Conservation (phyloP, 1,284 basidiomycete genomes). For the Mycena sp. region DNA sequence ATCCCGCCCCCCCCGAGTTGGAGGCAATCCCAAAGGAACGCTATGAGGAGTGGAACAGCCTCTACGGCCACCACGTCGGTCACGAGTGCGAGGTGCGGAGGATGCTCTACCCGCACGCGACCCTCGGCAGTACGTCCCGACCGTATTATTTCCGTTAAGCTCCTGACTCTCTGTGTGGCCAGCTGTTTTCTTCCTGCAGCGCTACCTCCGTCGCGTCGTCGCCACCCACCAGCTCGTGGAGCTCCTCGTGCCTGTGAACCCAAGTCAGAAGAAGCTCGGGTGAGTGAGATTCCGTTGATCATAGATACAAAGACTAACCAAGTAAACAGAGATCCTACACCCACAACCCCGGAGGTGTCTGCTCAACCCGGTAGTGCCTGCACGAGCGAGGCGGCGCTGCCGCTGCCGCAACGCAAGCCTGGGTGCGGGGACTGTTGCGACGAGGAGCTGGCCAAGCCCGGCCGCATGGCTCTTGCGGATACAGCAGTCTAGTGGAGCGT, state of each 20-base stretch:
- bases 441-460: too few relatives aligned
- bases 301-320: background rate
- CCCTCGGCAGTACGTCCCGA: background rate
- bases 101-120: background rate
- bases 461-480: background rate
- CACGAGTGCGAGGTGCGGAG: background rate
- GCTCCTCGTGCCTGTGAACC: background rate
- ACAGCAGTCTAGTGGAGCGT: background rate
- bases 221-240: constrained; percentile 3
- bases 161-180: background rate
- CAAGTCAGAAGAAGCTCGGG: background rate
- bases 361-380: background rate
- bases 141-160: background rate
- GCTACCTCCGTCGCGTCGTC: background rate
- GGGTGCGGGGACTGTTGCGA: background rate
- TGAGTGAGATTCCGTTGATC: background rate
- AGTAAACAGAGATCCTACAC: background rate
- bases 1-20: background rate
- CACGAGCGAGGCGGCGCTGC: background rate
- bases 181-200: background rate
- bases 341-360: background rate
- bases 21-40: background rate
- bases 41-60: background rate
- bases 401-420: background rate
- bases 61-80: background rate